Percentiles rank a stretch among this genome's conserved stretches.
phyloP scores from a whole-genome alignment of 345 rosid species.

The Eucalyptus marginata region DNA sequence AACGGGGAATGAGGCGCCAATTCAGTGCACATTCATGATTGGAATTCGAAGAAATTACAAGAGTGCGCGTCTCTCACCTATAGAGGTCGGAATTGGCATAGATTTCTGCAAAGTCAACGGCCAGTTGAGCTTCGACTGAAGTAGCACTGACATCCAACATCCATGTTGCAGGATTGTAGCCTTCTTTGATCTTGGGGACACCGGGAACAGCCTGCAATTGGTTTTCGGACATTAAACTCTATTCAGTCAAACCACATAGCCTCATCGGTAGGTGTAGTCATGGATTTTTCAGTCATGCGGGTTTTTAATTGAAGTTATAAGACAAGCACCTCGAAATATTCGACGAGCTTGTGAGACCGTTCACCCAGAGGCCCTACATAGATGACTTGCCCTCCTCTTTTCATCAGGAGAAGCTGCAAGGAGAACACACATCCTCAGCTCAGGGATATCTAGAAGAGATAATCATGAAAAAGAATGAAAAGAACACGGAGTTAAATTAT shows the following conservation, averaged over 20 bases:
- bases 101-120: constrained; percentile 15
- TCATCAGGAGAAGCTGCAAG: neutral
- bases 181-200: constrained; percentile 15
- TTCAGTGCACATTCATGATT: neutral
- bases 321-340: neutral
- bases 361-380: neutral
- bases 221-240: neutral
- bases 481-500: neutral
- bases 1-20: neutral
- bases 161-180: constrained; percentile 34
- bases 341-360: neutral
- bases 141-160: constrained; percentile 23
- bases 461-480: neutral
- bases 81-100: constrained; percentile 19
- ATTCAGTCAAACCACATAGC: neutral
- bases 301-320: neutral
- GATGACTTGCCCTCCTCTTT: neutral
- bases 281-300: neutral
- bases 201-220: constrained; percentile 13
- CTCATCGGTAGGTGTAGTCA: neutral
- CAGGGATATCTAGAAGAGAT: neutral
- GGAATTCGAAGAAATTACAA: neutral
- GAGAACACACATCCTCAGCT: neutral
- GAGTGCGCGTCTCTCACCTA: neutral
- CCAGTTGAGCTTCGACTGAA: constrained; percentile 9